Evolutionary conservation across 371 early-diverging fungal species (phyloP).

Genomic region (Mucor irregularis): DNA sequence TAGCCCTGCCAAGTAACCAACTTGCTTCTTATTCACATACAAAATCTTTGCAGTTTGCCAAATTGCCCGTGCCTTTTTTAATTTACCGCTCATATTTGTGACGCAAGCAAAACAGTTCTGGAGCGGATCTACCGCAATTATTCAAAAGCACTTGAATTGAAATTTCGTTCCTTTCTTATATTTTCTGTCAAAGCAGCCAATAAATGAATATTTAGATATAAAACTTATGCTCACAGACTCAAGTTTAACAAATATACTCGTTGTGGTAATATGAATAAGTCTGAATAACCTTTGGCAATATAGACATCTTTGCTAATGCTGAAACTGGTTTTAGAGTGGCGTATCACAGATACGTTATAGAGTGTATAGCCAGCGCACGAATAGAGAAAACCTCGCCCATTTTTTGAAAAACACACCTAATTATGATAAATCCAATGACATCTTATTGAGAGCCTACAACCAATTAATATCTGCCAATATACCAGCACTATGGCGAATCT

Average conservation of each 20-base stretch:
- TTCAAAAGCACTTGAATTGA: no score
- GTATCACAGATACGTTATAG: slow-evolving; percentile 51
- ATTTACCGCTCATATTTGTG: no score
- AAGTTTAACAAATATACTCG: slow-evolving; percentile 52
- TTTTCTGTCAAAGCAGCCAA: background rate
- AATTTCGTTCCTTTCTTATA: background rate
- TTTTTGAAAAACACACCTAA: slow-evolving; percentile 15
- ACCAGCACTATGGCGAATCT: slow-evolving; percentile 38
- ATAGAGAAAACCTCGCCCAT: slow-evolving; percentile 21
- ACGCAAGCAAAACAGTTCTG: no score
- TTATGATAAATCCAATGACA: slow-evolving; percentile 7
- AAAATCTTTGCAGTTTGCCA: no score
- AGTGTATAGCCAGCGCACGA: slow-evolving; percentile 36
- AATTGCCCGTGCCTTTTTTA: no score
- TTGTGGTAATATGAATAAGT: slow-evolving; percentile 37
- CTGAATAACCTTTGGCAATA: background rate
- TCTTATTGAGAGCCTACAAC: slow-evolving; percentile 33
- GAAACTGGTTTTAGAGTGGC: slow-evolving; percentile 32
- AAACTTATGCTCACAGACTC: slow-evolving; percentile 48
- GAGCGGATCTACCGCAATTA: no score
- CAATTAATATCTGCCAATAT: slow-evolving; percentile 30
- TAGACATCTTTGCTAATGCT: background rate
- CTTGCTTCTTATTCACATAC: no score
- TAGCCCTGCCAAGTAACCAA: no score
- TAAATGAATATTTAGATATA: slow-evolving; percentile 18